Evolutionary conservation across 192 early-diverging fungal species (phyloP), one percentile per base, ranked within the genome.

Genomic region (Mortierella alpina): DNA sequence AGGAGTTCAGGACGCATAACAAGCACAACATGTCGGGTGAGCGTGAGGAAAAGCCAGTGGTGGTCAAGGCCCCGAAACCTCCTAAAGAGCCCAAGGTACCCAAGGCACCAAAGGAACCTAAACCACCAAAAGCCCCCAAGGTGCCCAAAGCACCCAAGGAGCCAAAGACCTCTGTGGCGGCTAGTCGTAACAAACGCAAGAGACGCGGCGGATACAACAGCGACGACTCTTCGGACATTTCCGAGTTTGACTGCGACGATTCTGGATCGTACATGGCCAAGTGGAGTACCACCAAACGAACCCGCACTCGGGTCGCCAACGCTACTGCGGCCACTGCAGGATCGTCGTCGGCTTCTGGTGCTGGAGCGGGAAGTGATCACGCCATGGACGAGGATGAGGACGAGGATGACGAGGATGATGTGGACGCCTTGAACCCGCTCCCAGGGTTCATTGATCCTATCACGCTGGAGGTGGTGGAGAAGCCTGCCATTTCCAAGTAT

Each of bases 371-470:
- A 68, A 79, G 52, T 45, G 83, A 47, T 20, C 75, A 82, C 39
- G 75, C 31, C 31, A 31, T 31, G 31, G 79, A 39, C 20, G 84
- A 82, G 46, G 83, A 86, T 42, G 79, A 84, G 11, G 82, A 86
- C 46, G 75, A 84, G 6, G 84, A 78, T 12, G 85, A 83, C 10
- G 84, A 82, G 14, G 87, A 85, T 13, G 68, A 69, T 1, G 72
- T 81, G 18, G 87, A 91, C 49, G 83, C 88, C 0, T 81, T 85
- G 66, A 97, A 97, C 84, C 96, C 96, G 20, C 85, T 98, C 39
- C 92, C 95, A 11, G 96, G 94, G 12, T 92, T 98, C 75, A 91
- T 94, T 48, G 97, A 98, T 78, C 97, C 97, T 10, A 97, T 98
- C 71, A 97, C 95, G 15, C 76, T 98, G 50, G 96, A 98, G 68